Evolutionary conservation across 2,329 filamentous ascomycete genomes (phyloP).

Genomic region (Trichophaea hybrida): DNA sequence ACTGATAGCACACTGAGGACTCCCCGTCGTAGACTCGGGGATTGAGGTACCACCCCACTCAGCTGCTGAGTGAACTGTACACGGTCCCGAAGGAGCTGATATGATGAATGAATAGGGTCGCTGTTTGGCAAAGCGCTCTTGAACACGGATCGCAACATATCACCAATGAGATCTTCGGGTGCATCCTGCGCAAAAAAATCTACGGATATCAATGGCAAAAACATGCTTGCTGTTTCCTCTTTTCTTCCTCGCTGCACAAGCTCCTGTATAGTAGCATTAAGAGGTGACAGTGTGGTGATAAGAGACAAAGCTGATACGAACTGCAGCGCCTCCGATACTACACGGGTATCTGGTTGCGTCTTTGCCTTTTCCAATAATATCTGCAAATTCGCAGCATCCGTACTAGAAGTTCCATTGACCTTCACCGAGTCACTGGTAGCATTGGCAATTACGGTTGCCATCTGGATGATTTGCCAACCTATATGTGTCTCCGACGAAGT

Average conservation of each 20-base stretch:
- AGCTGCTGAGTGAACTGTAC: background rate
- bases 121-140: background rate
- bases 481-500: constrained; percentile 12
- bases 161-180: background rate
- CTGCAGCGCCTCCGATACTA: background rate
- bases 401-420: constrained; percentile 2
- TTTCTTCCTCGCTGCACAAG: background rate
- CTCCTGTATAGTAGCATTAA: background rate
- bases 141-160: background rate
- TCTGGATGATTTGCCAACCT: constrained; percentile 11
- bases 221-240: background rate
- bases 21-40: background rate
- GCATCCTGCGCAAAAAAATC: background rate
- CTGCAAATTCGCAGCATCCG: constrained; percentile 9
- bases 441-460: constrained; percentile 18
- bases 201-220: background rate
- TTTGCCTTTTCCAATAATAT: constrained; percentile 18
- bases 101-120: background rate
- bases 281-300: background rate
- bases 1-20: background rate
- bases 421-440: constrained; percentile 15
- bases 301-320: background rate
- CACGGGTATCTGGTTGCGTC: background rate
- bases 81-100: background rate
- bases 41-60: background rate